Percentiles rank a stretch among this genome's conserved stretches.
phyloP scores from a whole-genome alignment of 345 rosid species.

The Arabidopsis suecica region DNA sequence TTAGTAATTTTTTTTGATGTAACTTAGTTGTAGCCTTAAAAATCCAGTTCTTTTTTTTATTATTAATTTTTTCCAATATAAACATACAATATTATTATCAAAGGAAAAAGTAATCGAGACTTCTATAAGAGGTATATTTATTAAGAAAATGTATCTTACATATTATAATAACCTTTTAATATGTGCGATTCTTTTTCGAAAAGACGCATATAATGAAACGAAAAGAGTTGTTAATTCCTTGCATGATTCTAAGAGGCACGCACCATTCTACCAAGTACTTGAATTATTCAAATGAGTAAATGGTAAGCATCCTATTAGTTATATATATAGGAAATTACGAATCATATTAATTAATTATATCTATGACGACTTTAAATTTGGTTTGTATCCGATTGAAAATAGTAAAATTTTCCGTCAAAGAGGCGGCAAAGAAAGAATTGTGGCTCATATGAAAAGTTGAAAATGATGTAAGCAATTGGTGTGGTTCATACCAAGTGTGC shows the following conservation, averaged over 20 bases:
- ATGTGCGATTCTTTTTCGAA: neutral
- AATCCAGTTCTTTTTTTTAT: no score
- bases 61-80: no score
- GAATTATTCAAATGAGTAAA: slow-evolving; percentile 18
- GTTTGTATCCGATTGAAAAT: slow-evolving; percentile 3
- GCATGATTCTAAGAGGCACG: slow-evolving; percentile 20
- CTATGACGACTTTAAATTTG: neutral
- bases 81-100: neutral
- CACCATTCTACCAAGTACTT: neutral
- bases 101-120: neutral
- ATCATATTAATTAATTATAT: neutral
- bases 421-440: slow-evolving; percentile 24
- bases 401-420: neutral
- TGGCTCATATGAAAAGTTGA: slow-evolving; percentile 22
- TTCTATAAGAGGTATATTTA: neutral
- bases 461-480: neutral
- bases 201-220: slow-evolving; percentile 24
- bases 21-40: no score
- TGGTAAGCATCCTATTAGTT: slow-evolving; percentile 6
- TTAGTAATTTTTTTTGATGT: no score
- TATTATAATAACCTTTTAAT: neutral
- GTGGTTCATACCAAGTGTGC: slow-evolving; percentile 24
- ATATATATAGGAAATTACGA: neutral
- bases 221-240: slow-evolving; percentile 16
- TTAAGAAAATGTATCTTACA: neutral